phyloP scores from a whole-genome alignment of 2,329 filamentous ascomycete species.

The Phaeosphaeria sp. region DNA sequence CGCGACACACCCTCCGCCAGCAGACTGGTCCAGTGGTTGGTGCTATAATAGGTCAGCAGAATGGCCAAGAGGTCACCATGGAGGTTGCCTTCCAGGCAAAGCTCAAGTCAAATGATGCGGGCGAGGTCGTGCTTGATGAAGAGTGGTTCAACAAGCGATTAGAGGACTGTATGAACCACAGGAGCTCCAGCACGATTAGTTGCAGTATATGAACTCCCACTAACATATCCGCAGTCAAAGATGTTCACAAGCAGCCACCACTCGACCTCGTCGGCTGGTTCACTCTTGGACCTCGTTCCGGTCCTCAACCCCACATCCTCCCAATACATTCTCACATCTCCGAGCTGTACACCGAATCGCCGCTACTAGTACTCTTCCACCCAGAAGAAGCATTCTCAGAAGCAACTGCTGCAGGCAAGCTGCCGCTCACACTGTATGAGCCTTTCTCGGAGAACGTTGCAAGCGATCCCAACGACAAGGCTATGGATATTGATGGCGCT shows the following conservation, averaged over 20 bases:
- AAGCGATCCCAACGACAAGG: conserved; percentile 45
- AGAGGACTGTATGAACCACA: conserved; percentile 74
- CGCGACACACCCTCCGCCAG: conserved; percentile 80
- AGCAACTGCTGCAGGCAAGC: conserved; percentile 71
- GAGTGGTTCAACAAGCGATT: conserved; percentile 79
- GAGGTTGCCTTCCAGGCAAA: conserved; percentile 92
- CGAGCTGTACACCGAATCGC: conserved; percentile 78
- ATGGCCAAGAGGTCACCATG: conserved; percentile 87
- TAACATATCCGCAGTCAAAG: conserved; percentile 68
- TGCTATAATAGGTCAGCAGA: conserved; percentile 88
- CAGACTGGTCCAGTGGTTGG: conserved; percentile 81
- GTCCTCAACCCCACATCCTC: conserved; percentile 71
- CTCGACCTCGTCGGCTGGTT: conserved; percentile 91
- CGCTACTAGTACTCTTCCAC: conserved; percentile 89
- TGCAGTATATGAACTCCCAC: conserved; percentile 1
- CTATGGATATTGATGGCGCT: conserved; percentile 70
- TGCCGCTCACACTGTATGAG: conserved; percentile 92
- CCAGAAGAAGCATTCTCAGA: conserved; percentile 62
- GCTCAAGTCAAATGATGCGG: conserved; percentile 53
- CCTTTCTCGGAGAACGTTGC: conserved; percentile 57
- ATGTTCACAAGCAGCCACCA: conserved; percentile 82
- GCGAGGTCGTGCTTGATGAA: conserved; percentile 67
- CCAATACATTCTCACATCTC: conserved; percentile 81
- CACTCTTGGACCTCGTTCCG: conserved; percentile 74
- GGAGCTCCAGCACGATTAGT: background rate